These are phyloP conservation scores for Ascochyta rabiei DNA, from an alignment of 2,329 filamentous ascomycete species.

Conservation along the genomic window DNA sequence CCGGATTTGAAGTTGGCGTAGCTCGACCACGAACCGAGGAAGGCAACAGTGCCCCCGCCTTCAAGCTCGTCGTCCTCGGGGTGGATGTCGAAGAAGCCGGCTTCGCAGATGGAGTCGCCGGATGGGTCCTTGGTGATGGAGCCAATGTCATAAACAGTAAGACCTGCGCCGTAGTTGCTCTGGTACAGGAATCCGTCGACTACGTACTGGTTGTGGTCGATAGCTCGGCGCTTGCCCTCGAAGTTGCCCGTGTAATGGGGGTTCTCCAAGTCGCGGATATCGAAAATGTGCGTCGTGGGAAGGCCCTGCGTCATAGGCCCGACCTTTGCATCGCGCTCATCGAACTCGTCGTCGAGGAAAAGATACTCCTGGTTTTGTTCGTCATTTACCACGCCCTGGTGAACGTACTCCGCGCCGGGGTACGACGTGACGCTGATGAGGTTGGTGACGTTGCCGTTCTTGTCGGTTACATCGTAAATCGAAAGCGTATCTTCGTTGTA, in stretches of 20 bases:
- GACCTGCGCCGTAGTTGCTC: conserved; percentile 48
- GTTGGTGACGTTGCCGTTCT: conserved; percentile 45
- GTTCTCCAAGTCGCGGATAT: conserved; percentile 38
- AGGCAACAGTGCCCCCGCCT: conserved; percentile 45
- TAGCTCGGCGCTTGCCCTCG: conserved; percentile 40
- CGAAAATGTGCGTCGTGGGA: conserved; percentile 42
- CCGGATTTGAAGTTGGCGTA: conserved; percentile 45
- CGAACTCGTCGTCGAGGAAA: conserved; percentile 42
- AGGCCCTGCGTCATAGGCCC: conserved; percentile 39
- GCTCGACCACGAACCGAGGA: conserved; percentile 49
- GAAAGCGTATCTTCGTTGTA: conserved; percentile 61
- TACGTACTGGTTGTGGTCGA: conserved; percentile 55
- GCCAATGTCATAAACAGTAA: conserved; percentile 46
- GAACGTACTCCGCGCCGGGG: conserved; percentile 60
- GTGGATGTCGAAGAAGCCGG: conserved; percentile 50
- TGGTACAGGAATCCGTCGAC: conserved; percentile 47
- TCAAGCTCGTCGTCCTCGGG: conserved; percentile 48
- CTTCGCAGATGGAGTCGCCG: conserved; percentile 46
- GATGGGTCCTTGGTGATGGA: conserved; percentile 46
- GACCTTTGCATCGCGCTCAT: conserved; percentile 36
- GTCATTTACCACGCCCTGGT: conserved; percentile 54
- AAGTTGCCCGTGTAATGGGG: conserved; percentile 49
- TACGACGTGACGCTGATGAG: conserved; percentile 60
- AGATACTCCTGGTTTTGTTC: conserved; percentile 35
- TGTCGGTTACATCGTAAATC: conserved; percentile 58